Conservation (phyloP, 2,329 filamentous ascomycete genomes). For the Dothiorella sarmentorum region DNA sequence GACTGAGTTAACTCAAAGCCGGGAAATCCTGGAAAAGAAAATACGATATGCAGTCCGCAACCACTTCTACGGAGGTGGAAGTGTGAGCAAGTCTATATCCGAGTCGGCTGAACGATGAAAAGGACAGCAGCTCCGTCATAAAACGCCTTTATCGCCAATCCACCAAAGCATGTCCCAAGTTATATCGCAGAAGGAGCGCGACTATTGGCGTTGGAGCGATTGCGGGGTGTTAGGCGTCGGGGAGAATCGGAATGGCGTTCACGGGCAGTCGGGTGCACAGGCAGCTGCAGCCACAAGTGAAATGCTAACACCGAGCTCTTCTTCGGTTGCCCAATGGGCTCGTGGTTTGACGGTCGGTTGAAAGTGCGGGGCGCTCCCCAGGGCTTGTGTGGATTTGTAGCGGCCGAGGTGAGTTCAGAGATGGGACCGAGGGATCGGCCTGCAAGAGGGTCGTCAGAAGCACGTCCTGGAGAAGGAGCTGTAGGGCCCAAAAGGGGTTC, state of each 20-base stretch:
- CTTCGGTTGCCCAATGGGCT: background rate
- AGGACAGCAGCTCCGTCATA: background rate
- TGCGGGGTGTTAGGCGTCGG: constrained; percentile 3
- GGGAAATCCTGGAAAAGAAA: background rate
- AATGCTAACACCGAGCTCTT: background rate
- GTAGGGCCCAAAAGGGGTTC: background rate
- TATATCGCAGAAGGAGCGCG: constrained; percentile 12
- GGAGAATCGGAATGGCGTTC: constrained; percentile 12
- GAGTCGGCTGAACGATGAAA: background rate
- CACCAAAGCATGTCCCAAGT: constrained; percentile 17
- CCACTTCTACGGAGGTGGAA: background rate
- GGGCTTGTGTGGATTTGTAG: background rate
- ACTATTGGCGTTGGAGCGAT: constrained; percentile 6
- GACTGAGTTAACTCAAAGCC: background rate
- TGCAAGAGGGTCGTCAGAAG: constrained; percentile 6
- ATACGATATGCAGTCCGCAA: background rate
- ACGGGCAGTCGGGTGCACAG: background rate
- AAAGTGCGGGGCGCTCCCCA: background rate
- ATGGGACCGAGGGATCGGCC: background rate
- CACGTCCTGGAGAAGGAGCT: background rate
- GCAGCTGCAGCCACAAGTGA: constrained; percentile 8
- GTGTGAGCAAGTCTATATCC: background rate
- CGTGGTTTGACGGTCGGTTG: background rate
- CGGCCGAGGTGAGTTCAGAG: background rate
- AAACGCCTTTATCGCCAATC: constrained; percentile 16